phyloP scores from a whole-genome alignment of 2,329 filamentous ascomycete genomes.

The Aspergillus pseudonomiae region DNA sequence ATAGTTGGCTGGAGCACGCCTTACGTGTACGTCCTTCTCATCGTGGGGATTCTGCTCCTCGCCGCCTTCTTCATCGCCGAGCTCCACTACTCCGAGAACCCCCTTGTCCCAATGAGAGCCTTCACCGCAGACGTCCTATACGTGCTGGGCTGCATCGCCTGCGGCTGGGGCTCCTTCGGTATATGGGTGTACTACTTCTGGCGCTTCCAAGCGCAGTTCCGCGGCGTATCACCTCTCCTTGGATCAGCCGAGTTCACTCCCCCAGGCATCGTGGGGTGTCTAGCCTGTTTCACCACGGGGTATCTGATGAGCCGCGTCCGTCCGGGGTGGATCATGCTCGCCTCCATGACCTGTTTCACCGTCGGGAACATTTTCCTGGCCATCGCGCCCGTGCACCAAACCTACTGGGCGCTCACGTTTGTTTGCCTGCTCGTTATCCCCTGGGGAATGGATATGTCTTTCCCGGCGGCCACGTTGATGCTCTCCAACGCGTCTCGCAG shows the following conservation, averaged over 20 bases:
- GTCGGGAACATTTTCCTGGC: conserved; percentile 45
- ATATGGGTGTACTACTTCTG: conserved; percentile 48
- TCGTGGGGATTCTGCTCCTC: conserved; percentile 60
- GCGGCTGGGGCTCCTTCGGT: conserved; percentile 46
- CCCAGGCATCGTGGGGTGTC: conserved; percentile 31
- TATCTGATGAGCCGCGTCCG: conserved; percentile 29
- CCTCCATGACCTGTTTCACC: conserved; percentile 44
- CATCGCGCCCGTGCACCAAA: conserved; percentile 56
- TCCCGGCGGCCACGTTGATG: conserved; percentile 64
- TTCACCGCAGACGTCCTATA: conserved; percentile 35
- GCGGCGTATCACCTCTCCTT: conserved; percentile 28
- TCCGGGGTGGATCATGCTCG: conserved; percentile 26
- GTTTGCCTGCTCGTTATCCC: conserved; percentile 61
- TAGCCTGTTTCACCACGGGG: conserved; percentile 34
- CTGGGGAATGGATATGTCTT: conserved; percentile 69
- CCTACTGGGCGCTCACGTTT: conserved; percentile 68
- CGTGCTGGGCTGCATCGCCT: conserved; percentile 44
- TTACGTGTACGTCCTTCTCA: conserved; percentile 60
- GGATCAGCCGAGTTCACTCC: conserved; percentile 36
- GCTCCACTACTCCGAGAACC: conserved; percentile 46
- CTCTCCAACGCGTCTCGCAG: conserved; percentile 56
- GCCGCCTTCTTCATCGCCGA: conserved; percentile 59
- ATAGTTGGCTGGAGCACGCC: conserved; percentile 61
- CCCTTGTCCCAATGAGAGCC: conserved; percentile 60
- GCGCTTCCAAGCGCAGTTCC: conserved; percentile 33